Percentiles rank a stretch among this genome's conserved stretches.
Evolutionary conservation across 179 eudicot genomes (phyloP).

Genomic region (Gypsophila paniculata): DNA sequence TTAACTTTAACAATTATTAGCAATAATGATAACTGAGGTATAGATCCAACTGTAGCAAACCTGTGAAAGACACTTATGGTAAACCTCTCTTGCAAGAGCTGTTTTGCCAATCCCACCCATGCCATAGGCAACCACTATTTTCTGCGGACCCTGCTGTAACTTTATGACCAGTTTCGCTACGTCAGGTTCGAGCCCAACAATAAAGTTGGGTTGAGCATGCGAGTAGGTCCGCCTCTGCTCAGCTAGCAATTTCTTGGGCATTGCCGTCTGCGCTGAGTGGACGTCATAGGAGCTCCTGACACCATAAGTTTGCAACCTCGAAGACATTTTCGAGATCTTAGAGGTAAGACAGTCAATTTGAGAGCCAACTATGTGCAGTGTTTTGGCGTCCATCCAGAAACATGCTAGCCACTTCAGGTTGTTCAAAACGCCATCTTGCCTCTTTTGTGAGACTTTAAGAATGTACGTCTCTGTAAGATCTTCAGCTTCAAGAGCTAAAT

Average conservation of each 20-base stretch:
- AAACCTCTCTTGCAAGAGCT: slow-evolving; percentile 26
- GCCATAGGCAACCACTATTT: slow-evolving; percentile 21
- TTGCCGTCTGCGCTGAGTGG: not conserved
- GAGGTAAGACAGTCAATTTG: slow-evolving; percentile 20
- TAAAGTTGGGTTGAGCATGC: not conserved
- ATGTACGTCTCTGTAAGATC: slow-evolving; percentile 27
- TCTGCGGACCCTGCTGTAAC: not conserved
- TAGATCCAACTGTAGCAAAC: not conserved
- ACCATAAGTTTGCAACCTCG: slow-evolving; percentile 25
- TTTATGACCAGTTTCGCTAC: not conserved
- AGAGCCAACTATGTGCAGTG: slow-evolving; percentile 23
- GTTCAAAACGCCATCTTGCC: slow-evolving; percentile 2
- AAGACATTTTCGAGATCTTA: slow-evolving; percentile 14
- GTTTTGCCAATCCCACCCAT: slow-evolving; percentile 37
- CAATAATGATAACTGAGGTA: too few relatives aligned
- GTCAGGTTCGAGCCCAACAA: slow-evolving; percentile 5
- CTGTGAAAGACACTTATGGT: not conserved
- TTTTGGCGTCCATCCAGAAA: not conserved
- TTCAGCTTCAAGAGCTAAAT: slow-evolving; percentile 36
- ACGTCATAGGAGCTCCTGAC: not conserved
- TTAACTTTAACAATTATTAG: too few relatives aligned
- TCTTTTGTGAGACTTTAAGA: slow-evolving; percentile 9
- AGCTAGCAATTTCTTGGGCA: not conserved
- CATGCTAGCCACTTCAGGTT: slow-evolving; percentile 23
- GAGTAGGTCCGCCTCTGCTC: slow-evolving; percentile 22